Conservation (phyloP, 176 grass and related monocot species). For the Phoenix dactylifera region DNA sequence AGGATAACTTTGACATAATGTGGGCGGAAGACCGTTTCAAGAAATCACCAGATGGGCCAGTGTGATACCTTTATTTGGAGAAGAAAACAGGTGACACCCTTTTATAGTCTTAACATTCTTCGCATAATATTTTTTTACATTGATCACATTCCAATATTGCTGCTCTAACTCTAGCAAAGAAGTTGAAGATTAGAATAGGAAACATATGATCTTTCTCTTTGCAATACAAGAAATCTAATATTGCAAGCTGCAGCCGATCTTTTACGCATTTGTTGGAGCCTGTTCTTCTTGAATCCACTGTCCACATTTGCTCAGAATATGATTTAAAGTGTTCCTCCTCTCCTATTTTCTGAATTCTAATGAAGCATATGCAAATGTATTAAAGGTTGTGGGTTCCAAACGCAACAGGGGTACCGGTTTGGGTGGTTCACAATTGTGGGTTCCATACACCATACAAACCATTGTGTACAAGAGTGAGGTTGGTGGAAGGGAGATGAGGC, state of each 20-base stretch:
- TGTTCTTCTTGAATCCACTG: too few species aligned
- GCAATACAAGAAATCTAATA: too few species aligned
- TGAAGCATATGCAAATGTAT: background rate
- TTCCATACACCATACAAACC: constrained; percentile 83
- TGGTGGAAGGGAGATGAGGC: constrained; percentile 85
- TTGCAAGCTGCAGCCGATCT: too few species aligned
- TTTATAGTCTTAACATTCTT: background rate
- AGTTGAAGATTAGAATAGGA: too few species aligned
- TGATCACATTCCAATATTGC: too few species aligned
- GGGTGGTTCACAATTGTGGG: constrained; percentile 39
- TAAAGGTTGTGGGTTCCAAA: constrained; percentile 85
- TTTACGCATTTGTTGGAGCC: too few species aligned
- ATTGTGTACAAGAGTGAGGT: constrained; percentile 87
- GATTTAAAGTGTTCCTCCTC: too few species aligned
- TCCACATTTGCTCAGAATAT: too few species aligned
- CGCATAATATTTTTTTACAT: too few species aligned
- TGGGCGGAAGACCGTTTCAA: constrained; percentile 76
- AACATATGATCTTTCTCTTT: too few species aligned
- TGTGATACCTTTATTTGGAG: constrained; percentile 93
- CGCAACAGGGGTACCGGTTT: constrained; percentile 58
- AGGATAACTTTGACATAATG: constrained; percentile 81
- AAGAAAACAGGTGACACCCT: constrained; percentile 46
- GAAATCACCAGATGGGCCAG: constrained; percentile 80
- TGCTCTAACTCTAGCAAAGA: too few species aligned
- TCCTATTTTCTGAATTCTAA: too few species aligned